Percentiles rank a stretch among this genome's conserved stretches.
Conservation (phyloP, 192 early-diverging fungal species). For the Backusella tuberculispora region DNA sequence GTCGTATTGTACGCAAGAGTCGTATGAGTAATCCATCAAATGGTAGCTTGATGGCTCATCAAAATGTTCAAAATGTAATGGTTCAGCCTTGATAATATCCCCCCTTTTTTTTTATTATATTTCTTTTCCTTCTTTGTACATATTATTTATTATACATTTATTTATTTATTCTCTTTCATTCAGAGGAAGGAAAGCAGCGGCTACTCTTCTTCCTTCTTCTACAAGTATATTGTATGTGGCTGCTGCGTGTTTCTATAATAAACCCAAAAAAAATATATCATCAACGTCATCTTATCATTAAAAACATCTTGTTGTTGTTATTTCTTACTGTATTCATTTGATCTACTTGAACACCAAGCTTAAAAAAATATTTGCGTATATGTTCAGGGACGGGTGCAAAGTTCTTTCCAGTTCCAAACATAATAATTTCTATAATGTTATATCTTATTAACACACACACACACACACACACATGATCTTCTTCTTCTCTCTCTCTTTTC, state of each 20-base stretch:
- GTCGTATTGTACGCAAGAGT: neutral
- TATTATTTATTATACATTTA: neutral
- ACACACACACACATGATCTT: neutral
- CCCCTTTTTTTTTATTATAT: neutral
- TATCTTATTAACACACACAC: neutral
- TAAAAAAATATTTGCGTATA: slow-evolving; percentile 50
- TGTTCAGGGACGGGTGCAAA: slow-evolving; percentile 55
- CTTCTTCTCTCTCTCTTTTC: neutral
- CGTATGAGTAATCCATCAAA: neutral
- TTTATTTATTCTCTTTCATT: slow-evolving; percentile 9
- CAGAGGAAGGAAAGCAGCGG: slow-evolving; percentile 57
- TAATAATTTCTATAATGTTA: slow-evolving; percentile 50
- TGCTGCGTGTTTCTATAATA: slow-evolving; percentile 54
- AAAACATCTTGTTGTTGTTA: neutral
- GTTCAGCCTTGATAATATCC: neutral
- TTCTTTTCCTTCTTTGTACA: neutral
- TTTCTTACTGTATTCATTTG: slow-evolving; percentile 59
- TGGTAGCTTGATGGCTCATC: neutral
- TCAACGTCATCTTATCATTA: neutral
- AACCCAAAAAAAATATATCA: slow-evolving; percentile 7
- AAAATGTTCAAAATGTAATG: slow-evolving; percentile 28
- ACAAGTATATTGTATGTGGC: slow-evolving; percentile 61
- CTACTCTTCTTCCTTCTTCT: slow-evolving; percentile 62
- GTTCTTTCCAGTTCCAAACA: slow-evolving; percentile 60
- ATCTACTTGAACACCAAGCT: slow-evolving; percentile 61